Base-by-base conservation (phyloP, 148 eudicot genomes). In the Bassia scoparia region DNA sequence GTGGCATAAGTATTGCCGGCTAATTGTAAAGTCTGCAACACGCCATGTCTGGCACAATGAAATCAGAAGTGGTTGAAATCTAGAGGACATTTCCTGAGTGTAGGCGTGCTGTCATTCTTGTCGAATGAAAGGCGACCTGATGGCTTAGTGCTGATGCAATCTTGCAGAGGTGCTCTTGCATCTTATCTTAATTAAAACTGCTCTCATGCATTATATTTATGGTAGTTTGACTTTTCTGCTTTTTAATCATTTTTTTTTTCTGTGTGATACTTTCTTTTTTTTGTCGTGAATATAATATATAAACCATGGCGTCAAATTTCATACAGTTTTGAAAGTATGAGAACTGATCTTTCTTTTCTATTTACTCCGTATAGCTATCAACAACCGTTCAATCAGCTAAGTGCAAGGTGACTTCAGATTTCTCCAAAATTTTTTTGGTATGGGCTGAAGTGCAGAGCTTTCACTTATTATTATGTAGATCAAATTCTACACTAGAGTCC, bases 51-150 rank as follows among this genome's bases (percentile, higher is more conserved):
- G 56, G 75, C 66, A 63, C 27, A 29, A 74, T 56, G 46, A 86
- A 86, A 44, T 66, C 80, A 65, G n/a, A 85, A 68, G 71, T 96
- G 99, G 99, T 33, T 76, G 64, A 88, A 70, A 68, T 76, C 88
- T 61, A 90, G 75, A 79, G 99, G 99, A 24, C 85, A 78, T 41
- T 96, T 77, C 69, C 89, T 92, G 38, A 96, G 99, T 49, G 84
- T 90, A 63, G 99, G 97, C 31, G 93, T 79, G 99, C 99, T 67
- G 89, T 96, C 43, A 96, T 96, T 88, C 99, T 54, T 88, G 93
- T 84, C 84, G 99, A 96, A 96, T 81, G 99, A 90, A 78, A 92
- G 86, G 70, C 96, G 97, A 31, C 97, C 99, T 20, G 97, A 96
- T 79, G 99, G 99, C 70, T 83, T 96, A 83, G 99, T 92, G 38